These are phyloP conservation scores for Monosporascus sp. DNA, from an alignment of 2,329 filamentous ascomycete genomes.

Conservation along the genomic window DNA sequence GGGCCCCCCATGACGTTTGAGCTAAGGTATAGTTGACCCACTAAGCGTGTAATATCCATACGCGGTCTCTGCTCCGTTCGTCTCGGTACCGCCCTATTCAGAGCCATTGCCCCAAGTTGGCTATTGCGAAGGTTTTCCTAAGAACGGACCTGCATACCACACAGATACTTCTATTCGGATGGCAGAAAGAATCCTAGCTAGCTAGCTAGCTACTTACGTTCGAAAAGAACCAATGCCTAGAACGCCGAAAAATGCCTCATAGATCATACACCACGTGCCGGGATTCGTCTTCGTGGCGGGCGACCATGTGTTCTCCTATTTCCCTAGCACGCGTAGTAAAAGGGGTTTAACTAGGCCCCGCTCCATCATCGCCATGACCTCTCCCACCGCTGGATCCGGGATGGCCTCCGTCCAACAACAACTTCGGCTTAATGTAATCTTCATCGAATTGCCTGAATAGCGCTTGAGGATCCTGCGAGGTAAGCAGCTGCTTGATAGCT, in stretches of 20 bases:
- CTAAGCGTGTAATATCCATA: no score
- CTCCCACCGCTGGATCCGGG: conserved; percentile 16
- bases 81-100: no score
- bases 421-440: conserved; percentile 88
- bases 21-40: no score
- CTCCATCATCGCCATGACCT: conserved; percentile 19
- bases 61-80: no score
- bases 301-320: neutral
- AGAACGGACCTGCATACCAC: no score
- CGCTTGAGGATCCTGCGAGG: conserved; percentile 80
- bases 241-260: neutral
- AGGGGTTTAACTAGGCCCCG: neutral
- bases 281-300: neutral
- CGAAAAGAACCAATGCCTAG: neutral
- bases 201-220: neutral
- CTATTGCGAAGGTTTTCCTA: no score
- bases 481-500: conserved; percentile 76
- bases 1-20: no score
- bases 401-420: conserved; percentile 70
- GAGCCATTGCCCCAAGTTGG: no score
- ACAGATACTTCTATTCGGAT: neutral
- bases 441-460: conserved; percentile 93
- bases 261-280: neutral
- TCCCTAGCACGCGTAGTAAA: neutral
- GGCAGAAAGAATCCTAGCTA: neutral